Conservation (phyloP, 1,139 yeast species). For the Saccharomyces hybrid region DNA sequence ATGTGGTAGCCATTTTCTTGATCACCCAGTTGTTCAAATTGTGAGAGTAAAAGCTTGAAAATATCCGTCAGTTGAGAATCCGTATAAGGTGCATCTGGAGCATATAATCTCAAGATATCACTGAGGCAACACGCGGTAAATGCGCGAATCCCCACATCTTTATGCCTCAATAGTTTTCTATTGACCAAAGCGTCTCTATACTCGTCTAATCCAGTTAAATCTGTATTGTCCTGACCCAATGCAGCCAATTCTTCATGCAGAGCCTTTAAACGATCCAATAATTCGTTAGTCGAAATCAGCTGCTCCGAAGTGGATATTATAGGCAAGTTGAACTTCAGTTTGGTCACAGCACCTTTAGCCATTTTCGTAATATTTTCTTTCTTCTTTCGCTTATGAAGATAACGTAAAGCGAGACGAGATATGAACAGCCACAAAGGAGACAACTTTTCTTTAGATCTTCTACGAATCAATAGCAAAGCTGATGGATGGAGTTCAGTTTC, state of each 20-base stretch:
- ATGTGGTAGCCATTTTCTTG: constrained; percentile 56
- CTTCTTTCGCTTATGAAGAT: too few relatives aligned
- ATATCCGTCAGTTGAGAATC: constrained; percentile 52
- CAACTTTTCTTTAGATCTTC: too few relatives aligned
- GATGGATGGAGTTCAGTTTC: too few relatives aligned
- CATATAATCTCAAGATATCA: constrained; percentile 69
- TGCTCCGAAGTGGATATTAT: constrained; percentile 49
- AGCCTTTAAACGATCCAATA: constrained; percentile 37
- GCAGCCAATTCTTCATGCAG: constrained; percentile 56
- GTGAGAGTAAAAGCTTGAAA: constrained; percentile 56
- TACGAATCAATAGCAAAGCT: too few relatives aligned
- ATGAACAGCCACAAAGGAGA: too few relatives aligned
- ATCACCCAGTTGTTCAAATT: constrained; percentile 51
- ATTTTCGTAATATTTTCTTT: not conserved
- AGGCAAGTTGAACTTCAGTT: constrained; percentile 39
- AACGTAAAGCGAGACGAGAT: too few relatives aligned
- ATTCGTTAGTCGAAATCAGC: constrained; percentile 53
- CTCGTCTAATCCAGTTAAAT: constrained; percentile 38
- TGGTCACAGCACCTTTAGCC: constrained; percentile 6
- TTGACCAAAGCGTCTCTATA: constrained; percentile 49
- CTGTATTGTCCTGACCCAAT: constrained; percentile 53
- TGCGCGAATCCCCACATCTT: constrained; percentile 66
- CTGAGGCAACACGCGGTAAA: constrained; percentile 67
- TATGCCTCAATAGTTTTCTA: constrained; percentile 51
- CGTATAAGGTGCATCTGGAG: constrained; percentile 89